Evolutionary conservation across 805 yeast genomes (phyloP), one percentile per base, ranked within the genome.

Genomic region (Hermanozyma aechmeae): DNA sequence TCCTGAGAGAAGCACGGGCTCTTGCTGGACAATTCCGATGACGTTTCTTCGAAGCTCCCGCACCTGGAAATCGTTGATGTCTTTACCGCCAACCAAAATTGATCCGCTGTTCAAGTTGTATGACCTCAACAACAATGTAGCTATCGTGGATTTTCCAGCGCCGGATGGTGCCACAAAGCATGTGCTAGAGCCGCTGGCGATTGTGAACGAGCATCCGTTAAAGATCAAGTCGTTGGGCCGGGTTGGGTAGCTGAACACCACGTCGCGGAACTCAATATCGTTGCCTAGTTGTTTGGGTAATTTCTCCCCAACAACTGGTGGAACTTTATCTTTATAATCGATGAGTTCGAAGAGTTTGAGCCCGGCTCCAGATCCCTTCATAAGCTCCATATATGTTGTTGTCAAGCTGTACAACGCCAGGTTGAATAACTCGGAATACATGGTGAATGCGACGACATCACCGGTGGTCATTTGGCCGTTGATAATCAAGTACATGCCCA

Each of bases 21-120:
- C 80, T 46, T 73, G 80, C 46, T 73, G 78, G 9, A 73, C 80
- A 21, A 73, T 57, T 1, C 79, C 76, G 32, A 79, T 67, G 4
- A 61, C 38, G 18, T 61, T 51, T 22, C 67, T 48, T 33, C 80
- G 56, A 35, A 71, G 61, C 22, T 63, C 68, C 17, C 65, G 53
- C 13, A 72, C 61, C 40, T 73, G 75, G 36, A 67, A 55, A 7
- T 58, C 56, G 17, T 51, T 45, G 24, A 74, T 68, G 36, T 72
- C 61, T 27, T 46, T 44, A 2, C 76, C 79, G 16, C 77, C 79
- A 25, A 74, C 59, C 16, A 53, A 34, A 9, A 74, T 71, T 28
- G 55, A 44, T 7, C 80, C 80, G 7, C 51, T 32, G 31, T 61
- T 53, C 5, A 71, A 60, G 33, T 68, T 64, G 44, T 73, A 73